Evolutionary conservation across 148 eudicot species (phyloP).

Genomic region (Camellia granthamiana): DNA sequence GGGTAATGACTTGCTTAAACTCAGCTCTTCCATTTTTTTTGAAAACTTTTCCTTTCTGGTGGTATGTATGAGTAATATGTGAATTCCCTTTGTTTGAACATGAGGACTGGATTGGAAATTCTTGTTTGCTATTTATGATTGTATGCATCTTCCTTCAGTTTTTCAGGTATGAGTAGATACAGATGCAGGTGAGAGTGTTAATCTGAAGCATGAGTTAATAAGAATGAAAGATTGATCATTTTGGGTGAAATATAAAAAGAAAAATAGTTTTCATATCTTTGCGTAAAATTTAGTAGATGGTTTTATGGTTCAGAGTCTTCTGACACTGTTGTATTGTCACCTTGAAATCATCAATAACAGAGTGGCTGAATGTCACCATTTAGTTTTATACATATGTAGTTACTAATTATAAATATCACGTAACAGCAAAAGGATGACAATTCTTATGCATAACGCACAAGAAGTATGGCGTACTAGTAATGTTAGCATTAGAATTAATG

Average conservation of each 20-base stretch:
- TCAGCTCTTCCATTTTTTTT: conserved; percentile 9
- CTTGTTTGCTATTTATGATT: not conserved
- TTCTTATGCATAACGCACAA: conserved; percentile 6
- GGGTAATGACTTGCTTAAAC: conserved; percentile 43
- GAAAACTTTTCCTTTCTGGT: not conserved
- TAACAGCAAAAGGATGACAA: not conserved
- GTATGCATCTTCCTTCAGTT: not conserved
- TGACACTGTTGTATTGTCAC: not conserved
- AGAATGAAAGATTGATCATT: not conserved
- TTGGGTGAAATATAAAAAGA: not conserved
- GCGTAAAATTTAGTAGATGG: not conserved
- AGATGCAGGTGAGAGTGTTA: not conserved
- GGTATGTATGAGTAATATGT: not conserved
- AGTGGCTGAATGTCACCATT: not conserved
- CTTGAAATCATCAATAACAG: not conserved
- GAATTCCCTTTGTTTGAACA: not conserved
- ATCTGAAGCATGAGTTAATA: not conserved
- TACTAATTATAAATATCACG: not conserved
- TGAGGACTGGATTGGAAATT: conserved; percentile 1
- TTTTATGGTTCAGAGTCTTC: not conserved
- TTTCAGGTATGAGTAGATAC: not conserved
- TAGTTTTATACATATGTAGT: not conserved
- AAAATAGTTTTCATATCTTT: not conserved
- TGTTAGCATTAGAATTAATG: conserved; percentile 16
- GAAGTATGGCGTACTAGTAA: not conserved